phyloP scores from a whole-genome alignment of 169 alveolate genomes.

The Fabrea salina region DNA sequence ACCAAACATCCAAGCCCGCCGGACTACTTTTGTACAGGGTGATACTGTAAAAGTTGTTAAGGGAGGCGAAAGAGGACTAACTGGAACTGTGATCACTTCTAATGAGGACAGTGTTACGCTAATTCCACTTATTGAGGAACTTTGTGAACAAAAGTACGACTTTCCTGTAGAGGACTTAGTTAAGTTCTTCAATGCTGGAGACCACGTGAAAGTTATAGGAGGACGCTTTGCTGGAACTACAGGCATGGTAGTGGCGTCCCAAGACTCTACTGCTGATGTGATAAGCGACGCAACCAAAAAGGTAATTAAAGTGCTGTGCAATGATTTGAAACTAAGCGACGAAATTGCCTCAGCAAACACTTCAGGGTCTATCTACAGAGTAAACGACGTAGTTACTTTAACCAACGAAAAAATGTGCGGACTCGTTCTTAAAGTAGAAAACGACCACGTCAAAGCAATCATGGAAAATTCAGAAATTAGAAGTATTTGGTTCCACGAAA shows the following conservation, averaged over 20 bases:
- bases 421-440: constrained; percentile 46
- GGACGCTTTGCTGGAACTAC: constrained; percentile 69
- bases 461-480: constrained; percentile 35
- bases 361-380: constrained; percentile 15
- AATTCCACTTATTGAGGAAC: constrained; percentile 43
- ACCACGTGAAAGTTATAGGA: constrained; percentile 56
- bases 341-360: constrained; percentile 33
- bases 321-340: constrained; percentile 50
- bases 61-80: constrained; percentile 59
- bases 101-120: constrained; percentile 44
- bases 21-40: constrained; percentile 51
- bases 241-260: constrained; percentile 55
- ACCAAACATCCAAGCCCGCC: not conserved
- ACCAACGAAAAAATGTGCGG: constrained; percentile 43
- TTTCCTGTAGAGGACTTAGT: constrained; percentile 33
- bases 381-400: constrained; percentile 44
- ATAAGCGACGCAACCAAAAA: constrained; percentile 52
- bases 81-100: constrained; percentile 56
- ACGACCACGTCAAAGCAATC: constrained; percentile 39
- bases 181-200: constrained; percentile 68
- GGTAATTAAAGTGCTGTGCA: constrained; percentile 45
- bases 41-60: constrained; percentile 62
- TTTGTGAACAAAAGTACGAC: constrained; percentile 33
- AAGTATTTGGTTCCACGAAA: constrained; percentile 39
- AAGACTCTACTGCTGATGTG: constrained; percentile 38